phyloP scores from a whole-genome alignment of 257 asterid species.

The Jacaranda copaia region DNA sequence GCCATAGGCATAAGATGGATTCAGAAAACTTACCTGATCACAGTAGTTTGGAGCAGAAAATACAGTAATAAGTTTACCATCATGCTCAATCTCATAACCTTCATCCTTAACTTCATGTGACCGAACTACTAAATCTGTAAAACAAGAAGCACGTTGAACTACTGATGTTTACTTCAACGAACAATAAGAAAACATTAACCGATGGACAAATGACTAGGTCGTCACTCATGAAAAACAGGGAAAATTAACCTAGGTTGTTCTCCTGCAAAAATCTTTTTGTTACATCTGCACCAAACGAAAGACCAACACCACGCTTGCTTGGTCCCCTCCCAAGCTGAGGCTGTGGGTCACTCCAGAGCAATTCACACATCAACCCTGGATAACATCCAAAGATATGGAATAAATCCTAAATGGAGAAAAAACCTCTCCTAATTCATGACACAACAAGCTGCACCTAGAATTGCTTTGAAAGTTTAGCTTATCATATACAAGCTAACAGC shows the following conservation, averaged over 20 bases:
- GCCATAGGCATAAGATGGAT: not conserved
- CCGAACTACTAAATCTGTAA: constrained; percentile 92
- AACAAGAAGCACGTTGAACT: constrained; percentile 14
- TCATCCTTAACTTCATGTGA: constrained; percentile 99
- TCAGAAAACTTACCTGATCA: constrained; percentile 74
- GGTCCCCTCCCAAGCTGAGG: constrained; percentile 99
- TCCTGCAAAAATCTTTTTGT: constrained; percentile 93
- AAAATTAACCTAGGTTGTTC: constrained; percentile 72
- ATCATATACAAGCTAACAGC: constrained; percentile 22
- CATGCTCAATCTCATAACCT: constrained; percentile 96
- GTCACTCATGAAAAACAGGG: constrained; percentile 14
- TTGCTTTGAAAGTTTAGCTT: constrained; percentile 1
- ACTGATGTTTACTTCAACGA: constrained; percentile 1
- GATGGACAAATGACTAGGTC: not conserved
- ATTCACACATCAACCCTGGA: constrained; percentile 95
- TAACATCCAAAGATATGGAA: not conserved
- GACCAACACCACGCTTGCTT: constrained; percentile 99
- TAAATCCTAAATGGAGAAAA: no score
- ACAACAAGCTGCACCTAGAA: constrained; percentile 2
- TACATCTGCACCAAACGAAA: constrained; percentile 89
- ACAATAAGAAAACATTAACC: not conserved
- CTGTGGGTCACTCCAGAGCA: constrained; percentile 99
- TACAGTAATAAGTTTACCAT: constrained; percentile 95
- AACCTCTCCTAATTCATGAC: not conserved
- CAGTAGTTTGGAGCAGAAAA: constrained; percentile 99